A percentile compares a stretch with the other conserved stretches of the same genome.
These are phyloP conservation scores for Dryadomyces quercus-mongolicae DNA, from an alignment of 2,329 filamentous ascomycete genomes.

Conservation along the genomic window DNA sequence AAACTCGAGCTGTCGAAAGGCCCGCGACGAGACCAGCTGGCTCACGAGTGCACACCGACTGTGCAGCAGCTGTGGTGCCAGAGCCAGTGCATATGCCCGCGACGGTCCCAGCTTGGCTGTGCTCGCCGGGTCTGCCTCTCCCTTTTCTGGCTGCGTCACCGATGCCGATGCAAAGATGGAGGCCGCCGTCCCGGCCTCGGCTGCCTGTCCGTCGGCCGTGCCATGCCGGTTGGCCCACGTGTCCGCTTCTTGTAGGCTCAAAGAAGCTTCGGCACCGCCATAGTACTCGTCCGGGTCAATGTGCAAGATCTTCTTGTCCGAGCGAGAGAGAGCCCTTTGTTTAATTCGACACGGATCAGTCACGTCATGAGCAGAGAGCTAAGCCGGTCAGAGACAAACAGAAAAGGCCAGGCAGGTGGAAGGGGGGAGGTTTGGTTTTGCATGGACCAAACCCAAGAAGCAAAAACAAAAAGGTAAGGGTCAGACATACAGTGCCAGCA, in stretches of 20 bases:
- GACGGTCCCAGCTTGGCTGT: conserved; percentile 38
- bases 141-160: conserved; percentile 22
- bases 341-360: background rate
- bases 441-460: background rate
- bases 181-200: no score
- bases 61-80: conserved; percentile 81
- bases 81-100: conserved; percentile 68
- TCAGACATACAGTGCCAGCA: conserved; percentile 39
- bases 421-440: background rate
- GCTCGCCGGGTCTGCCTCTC: conserved; percentile 5
- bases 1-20: conserved; percentile 85
- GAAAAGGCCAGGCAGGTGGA: background rate
- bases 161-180: conserved; percentile 24
- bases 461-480: conserved; percentile 16
- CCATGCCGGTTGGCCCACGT: conserved; percentile 49
- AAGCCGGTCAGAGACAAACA: conserved; percentile 56
- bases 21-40: conserved; percentile 76
- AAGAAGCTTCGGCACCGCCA: conserved; percentile 72
- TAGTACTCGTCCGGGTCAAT: conserved; percentile 83
- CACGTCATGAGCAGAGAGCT: conserved; percentile 25
- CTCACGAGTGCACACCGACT: conserved; percentile 66
- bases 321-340: conserved; percentile 80
- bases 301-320: conserved; percentile 82
- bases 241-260: conserved; percentile 72
- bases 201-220: background rate